Base-by-base conservation (phyloP, 2,329 filamentous ascomycete species). In the Hypoxylon sp. region DNA sequence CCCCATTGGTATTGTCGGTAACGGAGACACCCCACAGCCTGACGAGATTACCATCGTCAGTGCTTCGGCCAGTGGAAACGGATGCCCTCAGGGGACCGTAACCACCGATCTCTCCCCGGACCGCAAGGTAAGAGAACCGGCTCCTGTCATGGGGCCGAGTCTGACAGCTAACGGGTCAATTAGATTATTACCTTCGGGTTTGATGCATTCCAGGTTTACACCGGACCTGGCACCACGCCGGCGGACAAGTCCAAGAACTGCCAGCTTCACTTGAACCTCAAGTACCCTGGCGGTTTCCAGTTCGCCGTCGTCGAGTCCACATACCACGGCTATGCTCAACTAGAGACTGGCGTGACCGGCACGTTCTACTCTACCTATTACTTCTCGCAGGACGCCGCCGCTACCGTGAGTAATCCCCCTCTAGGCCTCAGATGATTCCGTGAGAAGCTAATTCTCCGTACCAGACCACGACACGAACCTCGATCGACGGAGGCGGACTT, bases 321-420 rank as follows among this genome's bases (percentile, higher is more conserved):
- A n/a, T 83, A 83, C 76, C 81, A 82, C 77, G 81, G 81, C 62
- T 83, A 80, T 63, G 81, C 81, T 1, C 80, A 81, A 73, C 78
- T 83, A n/a, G 81, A 83, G 52, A 55, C 70, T 53, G 80, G 80
- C 38, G 77, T 82, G 52, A 81, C 79, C 5, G 80, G 80, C 26
- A 79, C 76, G 52, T 82, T 82, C 73, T 80, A 78, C 71, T 81
- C 79, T 71, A 82, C 80, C 44, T 83, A 82, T 75, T 83, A 80
- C 76, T 83, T 83, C 76, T 79, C 77, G 40, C 80, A 83, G 73
- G 80, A 81, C 54, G 80, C 81, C 24, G 68, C 70, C 11, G 79
- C 80, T 30, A 82, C 80, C 22, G 75, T 76, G 61, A 69, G 73
- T 69, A 0, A 6, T 18, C 36, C 32, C 26, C 14, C 26, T 22